Percentiles rank a stretch among this genome's conserved stretches.
phyloP scores from a whole-genome alignment of 108 stramenopile species.

The Nannochloropsis oceanica region DNA sequence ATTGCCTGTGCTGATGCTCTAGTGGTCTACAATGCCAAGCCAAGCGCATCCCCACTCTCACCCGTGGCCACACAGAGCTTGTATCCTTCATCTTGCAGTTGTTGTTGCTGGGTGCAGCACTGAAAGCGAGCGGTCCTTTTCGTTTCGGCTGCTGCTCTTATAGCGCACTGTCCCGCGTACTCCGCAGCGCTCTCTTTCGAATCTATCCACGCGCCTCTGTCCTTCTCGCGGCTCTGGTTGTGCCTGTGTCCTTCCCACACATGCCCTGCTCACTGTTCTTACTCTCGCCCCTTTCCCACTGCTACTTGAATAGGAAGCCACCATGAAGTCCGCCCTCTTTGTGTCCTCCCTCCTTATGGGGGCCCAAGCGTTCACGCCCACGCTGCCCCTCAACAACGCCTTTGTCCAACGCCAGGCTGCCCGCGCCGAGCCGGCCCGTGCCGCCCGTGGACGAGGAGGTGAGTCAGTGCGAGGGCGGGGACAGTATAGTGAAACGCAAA shows the following conservation, averaged over 20 bases:
- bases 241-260: too few relatives aligned
- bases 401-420: background rate
- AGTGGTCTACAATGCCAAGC: too few relatives aligned
- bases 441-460: background rate
- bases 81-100: background rate
- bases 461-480: background rate
- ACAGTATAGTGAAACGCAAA: background rate
- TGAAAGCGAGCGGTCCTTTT: background rate
- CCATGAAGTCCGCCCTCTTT: background rate
- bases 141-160: background rate
- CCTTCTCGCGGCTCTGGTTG: too few relatives aligned
- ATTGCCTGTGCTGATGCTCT: too few relatives aligned
- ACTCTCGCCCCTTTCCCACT: background rate
- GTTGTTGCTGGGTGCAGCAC: background rate
- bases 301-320: background rate
- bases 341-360: background rate
- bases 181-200: too few relatives aligned
- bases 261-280: background rate
- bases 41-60: too few relatives aligned
- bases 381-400: background rate
- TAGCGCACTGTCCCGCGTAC: too few relatives aligned
- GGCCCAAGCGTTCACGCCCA: background rate
- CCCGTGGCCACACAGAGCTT: background rate
- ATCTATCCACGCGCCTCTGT: too few relatives aligned
- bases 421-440: background rate